These are phyloP conservation scores for Parasitella parasitica DNA, from an alignment of 371 early-diverging fungal genomes.

Conservation along the genomic window DNA sequence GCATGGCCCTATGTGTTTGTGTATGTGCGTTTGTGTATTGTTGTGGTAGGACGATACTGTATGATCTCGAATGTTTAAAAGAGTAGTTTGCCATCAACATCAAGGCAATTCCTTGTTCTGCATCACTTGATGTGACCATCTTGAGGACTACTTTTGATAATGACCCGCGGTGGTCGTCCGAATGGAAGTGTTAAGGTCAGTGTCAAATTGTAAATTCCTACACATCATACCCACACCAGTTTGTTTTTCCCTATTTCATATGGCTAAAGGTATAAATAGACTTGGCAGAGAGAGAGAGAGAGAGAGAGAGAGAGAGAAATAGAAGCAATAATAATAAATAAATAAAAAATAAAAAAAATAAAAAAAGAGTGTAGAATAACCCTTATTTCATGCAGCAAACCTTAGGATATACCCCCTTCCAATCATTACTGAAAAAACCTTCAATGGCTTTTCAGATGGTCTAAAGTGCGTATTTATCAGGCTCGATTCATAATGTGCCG, in stretches of 20 bases:
- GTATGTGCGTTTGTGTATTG: neutral
- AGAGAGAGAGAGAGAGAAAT: too few species aligned
- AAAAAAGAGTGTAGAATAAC: too few species aligned
- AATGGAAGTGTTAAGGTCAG: neutral
- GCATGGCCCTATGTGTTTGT: constrained; percentile 28
- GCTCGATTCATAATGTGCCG: neutral
- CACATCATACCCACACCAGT: neutral
- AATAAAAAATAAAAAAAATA: too few species aligned
- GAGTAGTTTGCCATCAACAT: neutral
- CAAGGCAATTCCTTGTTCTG: too few species aligned
- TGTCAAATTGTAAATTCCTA: neutral
- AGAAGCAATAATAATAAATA: too few species aligned
- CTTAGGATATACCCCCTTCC: constrained; percentile 2
- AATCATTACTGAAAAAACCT: neutral
- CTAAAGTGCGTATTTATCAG: neutral
- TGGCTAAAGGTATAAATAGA: neutral
- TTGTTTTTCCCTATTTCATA: neutral
- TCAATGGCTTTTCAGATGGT: neutral
- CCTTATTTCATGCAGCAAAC: neutral
- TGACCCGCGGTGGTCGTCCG: too few species aligned
- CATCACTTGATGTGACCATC: neutral
- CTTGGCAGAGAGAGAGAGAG: too few species aligned
- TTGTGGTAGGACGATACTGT: too few species aligned
- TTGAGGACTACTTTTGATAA: neutral
- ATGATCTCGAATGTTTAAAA: neutral